These are phyloP conservation scores for Bertia moriformis DNA, from an alignment of 2,329 filamentous ascomycete genomes.

Conservation along the genomic window DNA sequence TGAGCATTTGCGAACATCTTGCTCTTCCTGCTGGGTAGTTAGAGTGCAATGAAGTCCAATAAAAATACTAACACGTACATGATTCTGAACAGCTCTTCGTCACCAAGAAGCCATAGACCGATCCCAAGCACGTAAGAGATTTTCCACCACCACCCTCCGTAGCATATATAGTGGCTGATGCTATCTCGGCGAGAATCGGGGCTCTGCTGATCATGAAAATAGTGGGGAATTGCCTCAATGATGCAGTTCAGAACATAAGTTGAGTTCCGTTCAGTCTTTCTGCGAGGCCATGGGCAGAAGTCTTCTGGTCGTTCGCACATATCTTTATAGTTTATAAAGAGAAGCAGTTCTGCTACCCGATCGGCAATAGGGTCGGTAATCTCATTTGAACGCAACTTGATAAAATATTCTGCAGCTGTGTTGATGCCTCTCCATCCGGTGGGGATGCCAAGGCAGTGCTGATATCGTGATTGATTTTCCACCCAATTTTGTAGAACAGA, in stretches of 20 bases:
- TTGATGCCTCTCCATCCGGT: neutral
- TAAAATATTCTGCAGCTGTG: neutral
- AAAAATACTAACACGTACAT: too few species aligned
- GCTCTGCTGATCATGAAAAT: neutral
- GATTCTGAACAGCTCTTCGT: neutral
- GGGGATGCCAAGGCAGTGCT: neutral
- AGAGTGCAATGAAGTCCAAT: neutral
- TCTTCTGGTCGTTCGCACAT: too few species aligned
- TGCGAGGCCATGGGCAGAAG: too few species aligned
- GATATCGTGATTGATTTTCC: neutral
- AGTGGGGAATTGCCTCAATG: neutral
- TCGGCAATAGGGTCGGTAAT: neutral
- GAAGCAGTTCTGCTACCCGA: neutral
- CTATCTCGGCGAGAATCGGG: too few species aligned
- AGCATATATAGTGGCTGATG: neutral
- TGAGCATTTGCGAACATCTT: constrained; percentile 1
- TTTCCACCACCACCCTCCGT: neutral
- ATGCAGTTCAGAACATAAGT: neutral
- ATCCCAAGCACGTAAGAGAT: neutral
- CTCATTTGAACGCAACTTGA: neutral
- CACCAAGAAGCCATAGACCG: neutral
- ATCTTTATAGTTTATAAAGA: neutral
- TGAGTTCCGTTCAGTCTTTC: too few species aligned
- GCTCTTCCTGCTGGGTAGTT: neutral
- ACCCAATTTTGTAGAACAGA: neutral